Base-by-base conservation (phyloP, 331 rosid species). In the Spiraea crenata region DNA sequence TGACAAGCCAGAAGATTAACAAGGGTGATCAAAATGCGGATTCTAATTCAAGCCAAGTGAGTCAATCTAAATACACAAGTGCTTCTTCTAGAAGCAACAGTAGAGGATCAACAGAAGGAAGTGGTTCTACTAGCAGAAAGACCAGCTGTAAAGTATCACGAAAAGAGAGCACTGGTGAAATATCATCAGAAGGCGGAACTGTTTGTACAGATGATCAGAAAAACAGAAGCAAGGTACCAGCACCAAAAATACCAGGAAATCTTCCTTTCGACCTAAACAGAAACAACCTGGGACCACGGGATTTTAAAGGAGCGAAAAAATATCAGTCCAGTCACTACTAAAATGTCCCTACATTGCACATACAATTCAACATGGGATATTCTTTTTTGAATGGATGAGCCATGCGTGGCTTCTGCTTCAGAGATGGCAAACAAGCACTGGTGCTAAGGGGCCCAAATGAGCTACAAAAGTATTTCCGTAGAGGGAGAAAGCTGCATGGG, bases 1-100 rank as follows among this genome's bases (percentile, higher is more conserved):
- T 9, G 52, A 56, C n/a, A 42, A 59, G 79, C 71, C 48, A 75
- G 39, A 80, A 79, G 49, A 77, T 83, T 73, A 67, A 74, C 63
- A 76, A 68, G 51, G 81, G 76, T 71, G 58, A 70, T 70, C 84
- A 19, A 31, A 52, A 65, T 52, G 20, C 39, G 63, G 58, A 49
- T 7, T 35, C 54, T 41, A 69, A 67, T 74, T 75, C 46, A 74
- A 79, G 70, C 73, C 73, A 55, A 69, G 73, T 59, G 7, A 59
- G 65, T 35, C 65, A 40, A 40, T 61, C 61, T 11, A 70, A 70
- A 44, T 70, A 25, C 45, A 45, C 45, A 15, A 70, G 74, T 57
- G 17, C 4, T 9, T 16, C 57, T 57, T 70, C 74, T 44, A 57
- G 66, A 70, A 66, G 65, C 74, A 67, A 72, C 79, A 84, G 63